phyloP scores from a whole-genome alignment of 768 basidiomycete genomes.

The Suillus bovinus region DNA sequence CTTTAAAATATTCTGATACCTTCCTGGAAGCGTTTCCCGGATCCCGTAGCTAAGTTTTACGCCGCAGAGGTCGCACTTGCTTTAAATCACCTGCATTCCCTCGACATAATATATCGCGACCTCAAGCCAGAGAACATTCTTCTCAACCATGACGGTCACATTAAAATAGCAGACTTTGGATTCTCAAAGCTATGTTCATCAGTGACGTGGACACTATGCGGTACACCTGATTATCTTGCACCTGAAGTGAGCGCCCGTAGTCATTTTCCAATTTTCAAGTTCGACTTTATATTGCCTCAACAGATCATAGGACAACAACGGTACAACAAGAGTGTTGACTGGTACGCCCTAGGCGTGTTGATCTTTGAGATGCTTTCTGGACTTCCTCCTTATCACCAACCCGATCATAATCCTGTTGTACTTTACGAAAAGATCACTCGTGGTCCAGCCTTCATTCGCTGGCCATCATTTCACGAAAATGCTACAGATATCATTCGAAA shows the following conservation, averaged over 20 bases:
- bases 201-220: conserved; percentile 94
- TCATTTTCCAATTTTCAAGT: neutral
- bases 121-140: conserved; percentile 97
- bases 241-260: conserved; percentile 66
- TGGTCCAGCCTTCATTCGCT: conserved; percentile 73
- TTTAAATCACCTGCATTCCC: conserved; percentile 82
- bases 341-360: conserved; percentile 97
- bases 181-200: conserved; percentile 89
- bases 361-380: conserved; percentile 98
- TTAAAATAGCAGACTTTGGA: conserved; percentile 96
- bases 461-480: conserved; percentile 73
- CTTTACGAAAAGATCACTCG: conserved; percentile 91
- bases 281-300: neutral
- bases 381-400: conserved; percentile 91
- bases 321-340: conserved; percentile 97
- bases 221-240: conserved; percentile 95
- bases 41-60: conserved; percentile 98
- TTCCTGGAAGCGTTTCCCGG: conserved; percentile 76
- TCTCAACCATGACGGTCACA: conserved; percentile 91
- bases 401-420: conserved; percentile 78
- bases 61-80: conserved; percentile 94
- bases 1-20: conserved; percentile 16
- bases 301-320: conserved; percentile 79
- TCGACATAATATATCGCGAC: conserved; percentile 94
- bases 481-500: conserved; percentile 90